Conservation (phyloP, 306 rosid genomes). For the Heteromeles arbutifolia region DNA sequence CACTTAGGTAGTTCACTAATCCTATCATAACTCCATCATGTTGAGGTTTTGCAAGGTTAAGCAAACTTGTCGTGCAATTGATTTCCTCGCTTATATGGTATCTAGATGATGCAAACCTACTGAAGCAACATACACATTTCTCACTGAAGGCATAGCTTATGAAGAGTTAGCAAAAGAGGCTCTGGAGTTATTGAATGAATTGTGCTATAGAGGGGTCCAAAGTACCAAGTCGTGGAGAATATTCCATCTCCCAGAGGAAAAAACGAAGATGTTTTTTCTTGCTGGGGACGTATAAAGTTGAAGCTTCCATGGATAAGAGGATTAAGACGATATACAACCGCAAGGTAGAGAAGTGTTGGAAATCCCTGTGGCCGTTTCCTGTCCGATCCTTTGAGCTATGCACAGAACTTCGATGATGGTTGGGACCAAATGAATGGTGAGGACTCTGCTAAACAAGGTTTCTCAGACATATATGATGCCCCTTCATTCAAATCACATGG, state of each 20-base stretch:
- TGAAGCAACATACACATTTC: constrained; percentile 83
- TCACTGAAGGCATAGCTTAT: constrained; percentile 78
- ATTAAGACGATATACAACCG: neutral
- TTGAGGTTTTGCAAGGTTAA: constrained; percentile 73
- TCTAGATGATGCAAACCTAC: constrained; percentile 73
- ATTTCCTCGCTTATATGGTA: constrained; percentile 69
- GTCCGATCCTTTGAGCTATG: constrained; percentile 69
- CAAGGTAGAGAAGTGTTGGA: constrained; percentile 10
- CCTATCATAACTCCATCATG: constrained; percentile 48
- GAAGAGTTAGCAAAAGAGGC: constrained; percentile 90
- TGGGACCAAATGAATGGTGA: constrained; percentile 29
- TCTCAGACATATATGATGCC: constrained; percentile 60
- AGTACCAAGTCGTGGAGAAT: constrained; percentile 29
- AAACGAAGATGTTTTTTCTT: constrained; percentile 34
- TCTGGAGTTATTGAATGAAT: constrained; percentile 56
- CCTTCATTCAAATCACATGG: constrained; percentile 25
- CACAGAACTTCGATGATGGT: constrained; percentile 75
- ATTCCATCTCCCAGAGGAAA: constrained; percentile 26
- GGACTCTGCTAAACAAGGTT: constrained; percentile 31
- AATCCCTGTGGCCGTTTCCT: constrained; percentile 32
- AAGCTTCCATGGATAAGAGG: constrained; percentile 59
- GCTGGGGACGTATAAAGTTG: constrained; percentile 54
- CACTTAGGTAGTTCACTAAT: too few relatives aligned
- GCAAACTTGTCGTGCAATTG: constrained; percentile 73
- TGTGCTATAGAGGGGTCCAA: constrained; percentile 54